Percentiles rank a stretch among this genome's conserved stretches.
Evolutionary conservation across 495 filamentous ascomycete species (phyloP).

Genomic region (Rusavskia elegans): DNA sequence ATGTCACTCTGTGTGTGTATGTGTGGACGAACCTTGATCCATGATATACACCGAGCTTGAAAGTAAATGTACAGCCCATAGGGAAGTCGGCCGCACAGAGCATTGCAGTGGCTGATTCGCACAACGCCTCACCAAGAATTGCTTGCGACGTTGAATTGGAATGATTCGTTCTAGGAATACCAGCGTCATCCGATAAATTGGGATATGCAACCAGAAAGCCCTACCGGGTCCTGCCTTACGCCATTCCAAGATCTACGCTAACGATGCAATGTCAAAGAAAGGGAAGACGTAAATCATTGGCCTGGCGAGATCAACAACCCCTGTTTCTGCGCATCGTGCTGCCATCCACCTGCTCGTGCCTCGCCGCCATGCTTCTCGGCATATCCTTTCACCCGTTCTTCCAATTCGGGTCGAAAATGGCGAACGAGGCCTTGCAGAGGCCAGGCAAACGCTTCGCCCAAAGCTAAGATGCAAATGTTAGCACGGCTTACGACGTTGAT

Average conservation of each 20-base stretch:
- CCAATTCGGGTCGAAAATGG: conserved; percentile 90
- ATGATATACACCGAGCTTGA: too few relatives aligned
- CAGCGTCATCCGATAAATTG: too few relatives aligned
- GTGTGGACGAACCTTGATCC: too few relatives aligned
- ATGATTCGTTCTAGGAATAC: too few relatives aligned
- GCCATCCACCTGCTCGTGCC: conserved; percentile 78
- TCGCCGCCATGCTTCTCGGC: conserved; percentile 49
- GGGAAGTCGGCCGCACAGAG: too few relatives aligned
- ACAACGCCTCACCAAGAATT: too few relatives aligned
- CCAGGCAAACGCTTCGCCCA: conserved; percentile 97
- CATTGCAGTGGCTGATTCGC: too few relatives aligned
- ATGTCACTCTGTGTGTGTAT: too few relatives aligned
- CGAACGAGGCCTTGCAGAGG: conserved; percentile 94
- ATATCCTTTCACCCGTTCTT: conserved; percentile 70
- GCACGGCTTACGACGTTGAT: not conserved
- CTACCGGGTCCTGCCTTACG: not conserved
- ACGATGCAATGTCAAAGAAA: not conserved
- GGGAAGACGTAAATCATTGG: conserved; percentile 34
- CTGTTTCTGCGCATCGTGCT: conserved; percentile 53
- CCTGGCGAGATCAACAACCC: conserved; percentile 81
- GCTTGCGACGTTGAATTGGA: too few relatives aligned
- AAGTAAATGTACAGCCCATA: too few relatives aligned
- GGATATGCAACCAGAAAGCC: too few relatives aligned
- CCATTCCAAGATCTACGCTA: not conserved
- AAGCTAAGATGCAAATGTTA: conserved; percentile 23